These are phyloP conservation scores for Epicoccum sorghinum DNA, from an alignment of 2,329 filamentous ascomycete species.

Conservation along the genomic window DNA sequence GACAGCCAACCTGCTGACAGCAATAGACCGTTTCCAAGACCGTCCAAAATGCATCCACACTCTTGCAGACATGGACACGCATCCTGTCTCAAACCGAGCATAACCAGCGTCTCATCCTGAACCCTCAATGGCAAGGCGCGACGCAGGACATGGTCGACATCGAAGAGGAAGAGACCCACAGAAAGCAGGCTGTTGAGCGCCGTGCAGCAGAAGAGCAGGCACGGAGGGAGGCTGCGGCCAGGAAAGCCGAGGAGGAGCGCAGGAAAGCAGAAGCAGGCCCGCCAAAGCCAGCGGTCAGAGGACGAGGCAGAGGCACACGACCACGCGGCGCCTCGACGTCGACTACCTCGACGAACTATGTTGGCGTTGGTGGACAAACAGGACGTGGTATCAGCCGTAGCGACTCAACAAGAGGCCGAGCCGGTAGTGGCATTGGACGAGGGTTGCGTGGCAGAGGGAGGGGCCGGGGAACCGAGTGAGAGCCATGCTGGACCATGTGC, in stretches of 20 bases:
- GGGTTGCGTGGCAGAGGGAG: constrained; percentile 44
- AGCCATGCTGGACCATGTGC: constrained; percentile 7
- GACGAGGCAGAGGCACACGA: constrained; percentile 44
- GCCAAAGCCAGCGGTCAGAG: constrained; percentile 48
- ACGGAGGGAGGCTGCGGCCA: constrained; percentile 70
- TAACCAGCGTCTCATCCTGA: constrained; percentile 88
- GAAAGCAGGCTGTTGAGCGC: constrained; percentile 78
- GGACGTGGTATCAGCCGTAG: constrained; percentile 57
- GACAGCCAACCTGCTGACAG: background rate
- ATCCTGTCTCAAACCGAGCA: constrained; percentile 98
- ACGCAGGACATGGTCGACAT: constrained; percentile 84
- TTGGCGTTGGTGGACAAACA: constrained; percentile 51
- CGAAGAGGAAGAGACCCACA: constrained; percentile 76
- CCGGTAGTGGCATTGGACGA: constrained; percentile 51
- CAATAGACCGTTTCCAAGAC: constrained; percentile 80
- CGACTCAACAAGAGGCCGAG: constrained; percentile 52
- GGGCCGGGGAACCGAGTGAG: constrained; percentile 23
- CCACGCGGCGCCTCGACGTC: constrained; percentile 39
- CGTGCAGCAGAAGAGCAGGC: constrained; percentile 79
- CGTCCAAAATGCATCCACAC: constrained; percentile 82
- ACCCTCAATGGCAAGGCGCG: constrained; percentile 88
- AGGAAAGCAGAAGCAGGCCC: constrained; percentile 68
- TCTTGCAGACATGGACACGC: constrained; percentile 93
- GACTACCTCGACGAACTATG: constrained; percentile 47
- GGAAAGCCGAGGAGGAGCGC: constrained; percentile 58